A percentile compares a stretch with the other conserved stretches of the same genome.
Conservation (phyloP, 176 grass and related monocot species). For the Juncus effusus region DNA sequence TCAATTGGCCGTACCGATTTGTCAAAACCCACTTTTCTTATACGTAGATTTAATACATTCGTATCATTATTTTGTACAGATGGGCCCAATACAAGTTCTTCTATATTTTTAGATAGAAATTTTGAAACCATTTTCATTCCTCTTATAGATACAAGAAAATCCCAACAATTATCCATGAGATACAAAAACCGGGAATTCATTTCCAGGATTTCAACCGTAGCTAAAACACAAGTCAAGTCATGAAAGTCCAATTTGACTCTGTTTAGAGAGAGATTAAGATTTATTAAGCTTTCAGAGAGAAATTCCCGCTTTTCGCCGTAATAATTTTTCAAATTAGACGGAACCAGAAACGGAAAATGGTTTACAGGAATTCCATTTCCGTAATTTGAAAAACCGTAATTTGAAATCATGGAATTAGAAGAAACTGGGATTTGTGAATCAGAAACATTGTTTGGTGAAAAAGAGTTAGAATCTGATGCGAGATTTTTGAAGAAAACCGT, state of each 20-base stretch:
- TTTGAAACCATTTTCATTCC: constrained; percentile 61
- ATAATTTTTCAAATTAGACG: constrained; percentile 27
- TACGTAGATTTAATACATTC: constrained; percentile 52
- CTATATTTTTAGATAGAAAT: constrained; percentile 44
- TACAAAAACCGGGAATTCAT: constrained; percentile 49
- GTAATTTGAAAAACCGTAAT: constrained; percentile 58
- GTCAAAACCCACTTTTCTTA: constrained; percentile 50
- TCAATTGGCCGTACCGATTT: constrained; percentile 37
- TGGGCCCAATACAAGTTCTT: constrained; percentile 59
- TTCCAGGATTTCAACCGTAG: constrained; percentile 48
- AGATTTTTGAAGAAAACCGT: constrained; percentile 52
- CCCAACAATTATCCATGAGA: constrained; percentile 47
- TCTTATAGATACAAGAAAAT: constrained; percentile 55
- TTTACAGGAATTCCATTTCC: constrained; percentile 41
- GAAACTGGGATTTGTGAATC: constrained; percentile 17
- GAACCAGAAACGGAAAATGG: constrained; percentile 68
- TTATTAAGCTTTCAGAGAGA: constrained; percentile 31
- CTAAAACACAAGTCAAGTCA: constrained; percentile 70
- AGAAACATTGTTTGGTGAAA: constrained; percentile 25
- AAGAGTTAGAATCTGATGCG: constrained; percentile 30
- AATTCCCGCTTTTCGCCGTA: constrained; percentile 14
- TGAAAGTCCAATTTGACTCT: constrained; percentile 64
- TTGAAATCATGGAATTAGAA: constrained; percentile 30
- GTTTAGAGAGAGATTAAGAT: constrained; percentile 52
- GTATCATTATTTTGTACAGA: constrained; percentile 45